Percentiles rank a stretch among this genome's conserved stretches.
These are phyloP conservation scores for Dryas integrifolia DNA, from an alignment of 331 rosid species.

Conservation along the genomic window DNA sequence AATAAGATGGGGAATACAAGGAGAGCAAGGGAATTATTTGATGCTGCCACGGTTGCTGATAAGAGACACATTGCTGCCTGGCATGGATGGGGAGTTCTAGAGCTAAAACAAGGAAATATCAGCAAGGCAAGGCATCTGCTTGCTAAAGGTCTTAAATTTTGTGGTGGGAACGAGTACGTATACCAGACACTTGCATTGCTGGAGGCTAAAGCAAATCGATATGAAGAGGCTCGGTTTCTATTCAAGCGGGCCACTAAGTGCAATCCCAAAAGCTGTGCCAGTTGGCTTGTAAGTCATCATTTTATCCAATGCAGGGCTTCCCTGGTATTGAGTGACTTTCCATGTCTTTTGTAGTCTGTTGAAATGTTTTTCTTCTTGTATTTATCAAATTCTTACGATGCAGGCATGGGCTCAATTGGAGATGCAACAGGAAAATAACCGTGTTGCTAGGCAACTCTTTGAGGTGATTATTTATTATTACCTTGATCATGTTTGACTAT, in stretches of 20 bases:
- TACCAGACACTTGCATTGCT: constrained; percentile 91
- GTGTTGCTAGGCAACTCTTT: constrained; percentile 66
- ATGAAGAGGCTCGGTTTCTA: constrained; percentile 78
- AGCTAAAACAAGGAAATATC: constrained; percentile 79
- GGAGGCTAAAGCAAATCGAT: constrained; percentile 75
- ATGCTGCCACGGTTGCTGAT: constrained; percentile 93
- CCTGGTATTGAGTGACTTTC: constrained; percentile 21
- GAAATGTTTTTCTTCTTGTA: neutral
- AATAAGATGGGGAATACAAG: constrained; percentile 70
- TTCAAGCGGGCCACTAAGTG: constrained; percentile 84
- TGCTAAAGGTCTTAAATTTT: constrained; percentile 70
- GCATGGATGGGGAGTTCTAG: constrained; percentile 99
- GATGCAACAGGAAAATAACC: constrained; percentile 70
- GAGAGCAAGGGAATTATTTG: constrained; percentile 82
- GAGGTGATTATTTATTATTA: constrained; percentile 53
- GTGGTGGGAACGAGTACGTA: constrained; percentile 84
- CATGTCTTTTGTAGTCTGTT: constrained; percentile 5
- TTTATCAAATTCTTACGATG: constrained; percentile 14
- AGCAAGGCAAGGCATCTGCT: constrained; percentile 79
- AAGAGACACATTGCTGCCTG: constrained; percentile 91
- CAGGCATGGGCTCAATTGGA: constrained; percentile 99
- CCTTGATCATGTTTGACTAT: neutral
- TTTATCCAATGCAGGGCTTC: constrained; percentile 1
- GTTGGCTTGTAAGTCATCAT: constrained; percentile 89
- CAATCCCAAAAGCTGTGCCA: constrained; percentile 91